These are phyloP conservation scores for Bifiguratus adelaidae DNA, from an alignment of 192 early-diverging fungal genomes.

Conservation along the genomic window DNA sequence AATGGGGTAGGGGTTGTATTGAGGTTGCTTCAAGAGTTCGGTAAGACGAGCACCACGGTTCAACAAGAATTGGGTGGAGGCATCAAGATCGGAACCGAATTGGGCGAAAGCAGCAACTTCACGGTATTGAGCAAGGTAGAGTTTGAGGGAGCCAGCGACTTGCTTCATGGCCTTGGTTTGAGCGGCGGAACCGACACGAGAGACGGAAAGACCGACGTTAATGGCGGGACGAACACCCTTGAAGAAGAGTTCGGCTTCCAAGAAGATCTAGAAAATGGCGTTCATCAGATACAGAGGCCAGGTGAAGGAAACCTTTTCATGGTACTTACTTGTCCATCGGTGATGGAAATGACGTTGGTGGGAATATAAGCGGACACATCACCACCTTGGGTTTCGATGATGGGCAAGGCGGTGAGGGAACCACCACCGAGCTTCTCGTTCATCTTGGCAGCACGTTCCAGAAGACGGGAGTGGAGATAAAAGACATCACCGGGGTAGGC, in stretches of 20 bases:
- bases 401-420: constrained; percentile 97
- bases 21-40: constrained; percentile 99
- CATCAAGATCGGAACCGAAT: constrained; percentile 99
- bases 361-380: constrained; percentile 99
- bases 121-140: constrained; percentile 99
- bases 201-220: constrained; percentile 99
- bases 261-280: no score
- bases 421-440: constrained; percentile 91
- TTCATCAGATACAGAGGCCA: no score
- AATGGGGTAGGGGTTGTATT: constrained; percentile 92
- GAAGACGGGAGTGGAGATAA: constrained; percentile 98
- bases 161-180: constrained; percentile 99
- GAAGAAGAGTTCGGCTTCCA: constrained; percentile 99
- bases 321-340: no score
- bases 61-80: constrained; percentile 98
- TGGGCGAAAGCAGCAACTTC: constrained; percentile 99
- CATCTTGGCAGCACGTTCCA: constrained; percentile 99
- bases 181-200: constrained; percentile 98
- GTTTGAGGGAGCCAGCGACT: constrained; percentile 99
- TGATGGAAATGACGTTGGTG: constrained; percentile 99
- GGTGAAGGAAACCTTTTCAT: no score
- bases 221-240: constrained; percentile 99
- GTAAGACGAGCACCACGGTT: constrained; percentile 99
- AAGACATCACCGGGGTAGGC: constrained; percentile 99
- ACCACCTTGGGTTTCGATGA: constrained; percentile 99